Base-by-base conservation (phyloP, 2,329 filamentous ascomycete genomes). In the Calonectria honghensis region DNA sequence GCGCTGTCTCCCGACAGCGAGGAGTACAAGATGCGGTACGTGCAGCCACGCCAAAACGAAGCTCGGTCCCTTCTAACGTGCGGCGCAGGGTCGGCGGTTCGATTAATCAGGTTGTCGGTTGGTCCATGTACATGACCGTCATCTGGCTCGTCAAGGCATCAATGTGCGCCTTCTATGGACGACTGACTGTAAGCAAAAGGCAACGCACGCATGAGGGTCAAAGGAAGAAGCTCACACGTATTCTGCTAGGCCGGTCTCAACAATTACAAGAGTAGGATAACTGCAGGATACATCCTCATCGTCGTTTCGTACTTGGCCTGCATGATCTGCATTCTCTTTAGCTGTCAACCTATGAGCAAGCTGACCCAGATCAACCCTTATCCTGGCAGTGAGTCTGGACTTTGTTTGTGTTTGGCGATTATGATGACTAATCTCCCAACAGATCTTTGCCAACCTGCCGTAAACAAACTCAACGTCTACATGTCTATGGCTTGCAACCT, bases 61-160 rank as follows among this genome's bases (percentile, higher is more conserved):
- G 32, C 57, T 29, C 24, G 24, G 35, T 20, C 57, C 57, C 0
- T 18, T 18, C 64, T 52, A 39, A 57, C n/a, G 4, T 68, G 50
- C 7, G 16, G 50, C 7, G 9, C 27, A 72, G 70, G 24, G 70
- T 72, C n/a, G 70, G 50, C 29, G 70, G 70, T 4, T 52, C 70
- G n/a, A 63, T 61, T 10, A 68, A 51, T 35, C 64, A 68, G 32
- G 27, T 68, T 14, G 41, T 54, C 24, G 64, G 64, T 9, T 73
- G 70, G 70, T 52, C 64, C 10, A 39, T 73, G n/a, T 73, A 52
- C 31, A 51, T 39, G 31, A 73, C 70, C 0, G 64, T 52, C 10
- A 41, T 73, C 41, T 73, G 70, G 64, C 59, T 68, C 16, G 61
- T 68, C 24, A 73, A 73, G 24, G 52, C 54, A 10, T 73, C 64